phyloP scores from a whole-genome alignment of 2,329 filamentous ascomycete species.

The Penicillium digitatum region DNA sequence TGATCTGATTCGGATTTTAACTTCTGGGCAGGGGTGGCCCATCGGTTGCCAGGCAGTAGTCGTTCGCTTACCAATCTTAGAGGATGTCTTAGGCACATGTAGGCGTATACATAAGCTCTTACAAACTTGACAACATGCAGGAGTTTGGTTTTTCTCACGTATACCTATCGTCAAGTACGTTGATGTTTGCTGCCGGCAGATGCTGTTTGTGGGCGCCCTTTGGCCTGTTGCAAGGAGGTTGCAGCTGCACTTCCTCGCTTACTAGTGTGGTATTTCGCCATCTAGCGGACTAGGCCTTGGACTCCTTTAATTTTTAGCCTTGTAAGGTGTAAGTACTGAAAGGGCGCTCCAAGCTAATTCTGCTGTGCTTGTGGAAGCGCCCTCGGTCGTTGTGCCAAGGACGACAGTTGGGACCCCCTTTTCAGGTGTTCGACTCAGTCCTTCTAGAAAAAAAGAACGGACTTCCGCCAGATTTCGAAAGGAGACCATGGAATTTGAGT shows the following conservation, averaged over 20 bases:
- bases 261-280: no score
- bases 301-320: neutral
- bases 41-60: neutral
- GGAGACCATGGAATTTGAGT: rapidly evolving
- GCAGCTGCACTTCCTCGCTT: no score
- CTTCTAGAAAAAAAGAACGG: no score
- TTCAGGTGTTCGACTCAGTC: neutral
- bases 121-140: no score
- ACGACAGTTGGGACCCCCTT: neutral
- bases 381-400: neutral
- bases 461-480: rapidly evolving
- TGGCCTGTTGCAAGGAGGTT: neutral
- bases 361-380: neutral
- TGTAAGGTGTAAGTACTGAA: rapidly evolving
- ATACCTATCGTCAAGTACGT: neutral
- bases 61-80: neutral
- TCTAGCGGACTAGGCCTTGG: no score
- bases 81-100: neutral
- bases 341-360: neutral
- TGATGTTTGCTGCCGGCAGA: neutral
- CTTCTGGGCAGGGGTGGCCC: neutral
- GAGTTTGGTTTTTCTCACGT: neutral
- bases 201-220: neutral
- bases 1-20: neutral
- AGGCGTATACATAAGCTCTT: neutral